Percentiles rank a stretch among this genome's conserved stretches.
Conservation (phyloP, 306 rosid genomes). For the Phaseolus lunatus region DNA sequence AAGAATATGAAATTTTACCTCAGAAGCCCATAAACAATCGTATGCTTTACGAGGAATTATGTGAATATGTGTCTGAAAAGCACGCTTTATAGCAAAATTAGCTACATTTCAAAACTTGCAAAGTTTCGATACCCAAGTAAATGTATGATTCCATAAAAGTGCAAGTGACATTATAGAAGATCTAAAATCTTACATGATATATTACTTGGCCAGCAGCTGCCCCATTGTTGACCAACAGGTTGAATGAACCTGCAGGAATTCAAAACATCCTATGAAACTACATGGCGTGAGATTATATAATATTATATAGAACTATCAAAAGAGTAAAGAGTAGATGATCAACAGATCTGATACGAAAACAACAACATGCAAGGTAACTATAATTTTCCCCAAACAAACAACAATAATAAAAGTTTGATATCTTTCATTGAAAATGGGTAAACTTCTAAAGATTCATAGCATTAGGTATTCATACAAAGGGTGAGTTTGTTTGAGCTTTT, state of each 20-base stretch:
- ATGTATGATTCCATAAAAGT: constrained; percentile 14
- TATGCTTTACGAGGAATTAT: constrained; percentile 86
- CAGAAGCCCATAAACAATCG: constrained; percentile 92
- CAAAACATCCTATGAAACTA: constrained; percentile 41
- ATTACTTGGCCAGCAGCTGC: constrained; percentile 95
- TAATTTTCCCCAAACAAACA: constrained; percentile 23
- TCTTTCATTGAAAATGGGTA: constrained; percentile 2
- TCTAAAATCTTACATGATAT: constrained; percentile 77
- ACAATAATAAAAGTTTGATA: constrained; percentile 21
- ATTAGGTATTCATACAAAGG: neutral
- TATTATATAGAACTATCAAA: constrained; percentile 30
- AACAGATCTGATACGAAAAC: neutral
- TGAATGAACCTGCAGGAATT: constrained; percentile 84
- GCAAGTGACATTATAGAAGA: constrained; percentile 8
- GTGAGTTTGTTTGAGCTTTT: too few species aligned
- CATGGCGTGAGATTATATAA: neutral
- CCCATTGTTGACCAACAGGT: constrained; percentile 88
- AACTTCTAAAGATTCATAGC: neutral
- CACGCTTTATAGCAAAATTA: constrained; percentile 41
- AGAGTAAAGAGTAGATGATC: constrained; percentile 5
- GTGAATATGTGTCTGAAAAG: constrained; percentile 92
- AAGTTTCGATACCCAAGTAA: neutral
- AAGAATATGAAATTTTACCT: constrained; percentile 58
- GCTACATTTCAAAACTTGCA: constrained; percentile 25
- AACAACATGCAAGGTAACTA: neutral